Percentiles rank a stretch among this genome's conserved stretches.
Evolutionary conservation across 1,284 basidiomycete species (phyloP).

Genomic region (Naganishia sp.): DNA sequence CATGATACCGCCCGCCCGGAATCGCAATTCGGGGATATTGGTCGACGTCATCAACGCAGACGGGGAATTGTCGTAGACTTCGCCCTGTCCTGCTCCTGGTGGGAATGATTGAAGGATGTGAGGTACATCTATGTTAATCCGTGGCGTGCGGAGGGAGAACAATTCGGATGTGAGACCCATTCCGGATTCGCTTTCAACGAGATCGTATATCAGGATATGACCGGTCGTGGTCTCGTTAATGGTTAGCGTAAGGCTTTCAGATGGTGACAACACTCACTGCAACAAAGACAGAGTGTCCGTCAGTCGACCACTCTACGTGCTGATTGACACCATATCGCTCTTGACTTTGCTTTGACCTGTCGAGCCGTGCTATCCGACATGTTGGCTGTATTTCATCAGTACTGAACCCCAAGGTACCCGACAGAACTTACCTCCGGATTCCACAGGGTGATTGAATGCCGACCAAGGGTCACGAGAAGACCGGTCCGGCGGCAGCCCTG

Average conservation of each 20-base stretch:
- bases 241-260: background rate
- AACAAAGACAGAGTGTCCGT: constrained; percentile 73
- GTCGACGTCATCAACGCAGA: constrained; percentile 71
- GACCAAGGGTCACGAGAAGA: constrained; percentile 73
- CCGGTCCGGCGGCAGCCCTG: constrained; percentile 70
- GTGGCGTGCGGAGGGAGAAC: constrained; percentile 34
- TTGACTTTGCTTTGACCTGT: constrained; percentile 73
- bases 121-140: constrained; percentile 50
- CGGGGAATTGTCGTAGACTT: constrained; percentile 60
- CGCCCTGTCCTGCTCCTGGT: constrained; percentile 73
- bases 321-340: constrained; percentile 75
- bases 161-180: constrained; percentile 32
- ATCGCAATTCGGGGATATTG: constrained; percentile 50
- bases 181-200: constrained; percentile 62
- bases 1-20: constrained; percentile 31
- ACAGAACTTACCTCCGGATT: constrained; percentile 69
- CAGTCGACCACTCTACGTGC: constrained; percentile 73
- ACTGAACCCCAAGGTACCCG: background rate
- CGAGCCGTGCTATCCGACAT: constrained; percentile 70
- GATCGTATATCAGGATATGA: constrained; percentile 71
- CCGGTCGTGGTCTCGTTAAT: constrained; percentile 67
- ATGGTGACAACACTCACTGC: constrained; percentile 59
- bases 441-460: constrained; percentile 72
- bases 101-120: constrained; percentile 50
- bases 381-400: constrained; percentile 63